These are phyloP conservation scores for Reticulascus tulasneorum DNA, from an alignment of 2,329 filamentous ascomycete species.

Conservation along the genomic window DNA sequence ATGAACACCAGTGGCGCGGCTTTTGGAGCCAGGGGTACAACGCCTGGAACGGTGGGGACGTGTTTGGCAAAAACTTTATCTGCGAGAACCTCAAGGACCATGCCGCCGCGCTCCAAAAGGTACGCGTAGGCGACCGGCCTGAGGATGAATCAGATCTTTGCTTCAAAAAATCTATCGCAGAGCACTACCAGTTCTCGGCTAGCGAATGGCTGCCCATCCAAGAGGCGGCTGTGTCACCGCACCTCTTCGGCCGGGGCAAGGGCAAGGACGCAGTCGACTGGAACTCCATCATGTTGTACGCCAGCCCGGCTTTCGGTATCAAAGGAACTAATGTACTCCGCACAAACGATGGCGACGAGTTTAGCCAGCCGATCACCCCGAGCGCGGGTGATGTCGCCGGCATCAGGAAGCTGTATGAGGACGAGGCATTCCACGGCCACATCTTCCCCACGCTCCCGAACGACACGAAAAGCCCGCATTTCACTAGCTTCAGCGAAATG, in stretches of 20 bases:
- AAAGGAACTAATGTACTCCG: too few relatives aligned
- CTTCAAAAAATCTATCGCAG: neutral
- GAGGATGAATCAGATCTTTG: neutral
- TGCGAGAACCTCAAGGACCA: slow-evolving; percentile 12
- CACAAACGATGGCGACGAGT: neutral
- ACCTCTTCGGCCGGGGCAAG: too few relatives aligned
- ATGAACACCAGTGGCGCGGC: slow-evolving; percentile 22
- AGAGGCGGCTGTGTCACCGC: too few relatives aligned
- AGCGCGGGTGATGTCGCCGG: neutral
- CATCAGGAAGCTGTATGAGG: neutral
- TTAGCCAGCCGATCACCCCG: neutral
- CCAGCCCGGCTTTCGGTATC: slow-evolving; percentile 7
- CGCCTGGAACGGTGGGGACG: neutral
- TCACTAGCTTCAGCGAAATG: too few relatives aligned
- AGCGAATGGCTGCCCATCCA: slow-evolving; percentile 6
- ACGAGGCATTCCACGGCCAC: too few relatives aligned
- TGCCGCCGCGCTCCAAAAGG: neutral
- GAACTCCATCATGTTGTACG: slow-evolving; percentile 19
- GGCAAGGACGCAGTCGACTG: neutral
- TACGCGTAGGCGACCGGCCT: too few relatives aligned
- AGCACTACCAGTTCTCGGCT: slow-evolving; percentile 3
- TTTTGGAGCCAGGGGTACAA: slow-evolving; percentile 15
- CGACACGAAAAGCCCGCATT: too few relatives aligned
- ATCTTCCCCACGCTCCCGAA: too few relatives aligned
- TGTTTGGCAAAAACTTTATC: slow-evolving; percentile 7